Base-by-base conservation (phyloP, 2,329 filamentous ascomycete genomes). In the Ceratocystis ficicola region DNA sequence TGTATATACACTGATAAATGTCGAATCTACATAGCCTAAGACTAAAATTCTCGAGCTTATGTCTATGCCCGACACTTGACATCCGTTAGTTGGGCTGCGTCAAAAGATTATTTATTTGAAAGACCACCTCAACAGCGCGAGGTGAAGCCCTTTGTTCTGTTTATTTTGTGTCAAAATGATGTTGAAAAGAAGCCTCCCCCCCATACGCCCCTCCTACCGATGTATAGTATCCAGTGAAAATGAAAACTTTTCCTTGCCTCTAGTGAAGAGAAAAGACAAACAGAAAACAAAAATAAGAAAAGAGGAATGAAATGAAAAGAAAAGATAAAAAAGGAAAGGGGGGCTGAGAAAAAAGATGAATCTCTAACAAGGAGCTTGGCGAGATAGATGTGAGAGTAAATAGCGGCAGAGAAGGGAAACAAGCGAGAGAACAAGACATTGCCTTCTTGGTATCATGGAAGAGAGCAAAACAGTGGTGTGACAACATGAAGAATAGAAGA, bases 121-220 rank as follows among this genome's bases (percentile, higher is more conserved):
- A 59, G 28, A 30, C 52, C 12, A 59, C 25, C 52, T 30, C 52
- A 30, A 1, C 7, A 32, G 28, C n/a, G 52, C 32, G 52, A 59
- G 5, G 3, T 59, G 52, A 32, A 59, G 32, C 52, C 46, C 28
- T 59, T 59, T 28, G 52, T 59, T 59, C 52, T 59, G 52, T 25
- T 59, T 59, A 59, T 59, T 59, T 30, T 59, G 52, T 59, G 22
- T 59, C 52, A 59, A 59, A 59, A 59, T 59, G 52, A 59, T 59
- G 52, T 59, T 59, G 52, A 59, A 59, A 59, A 59, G 52, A 59
- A 59, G 52, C 52, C 52, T 59, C 52, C 52, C 52, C 52, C 28
- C 52, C 52, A 59, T 59, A 59, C 52, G 52, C 52, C 52, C 52
- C 52, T 59, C 52, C 52, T 30, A 55, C 44, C 46, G 22, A 63